Evolutionary conservation across 2,329 filamentous ascomycete species (phyloP).

Genomic region (Nigrospora oryzae): DNA sequence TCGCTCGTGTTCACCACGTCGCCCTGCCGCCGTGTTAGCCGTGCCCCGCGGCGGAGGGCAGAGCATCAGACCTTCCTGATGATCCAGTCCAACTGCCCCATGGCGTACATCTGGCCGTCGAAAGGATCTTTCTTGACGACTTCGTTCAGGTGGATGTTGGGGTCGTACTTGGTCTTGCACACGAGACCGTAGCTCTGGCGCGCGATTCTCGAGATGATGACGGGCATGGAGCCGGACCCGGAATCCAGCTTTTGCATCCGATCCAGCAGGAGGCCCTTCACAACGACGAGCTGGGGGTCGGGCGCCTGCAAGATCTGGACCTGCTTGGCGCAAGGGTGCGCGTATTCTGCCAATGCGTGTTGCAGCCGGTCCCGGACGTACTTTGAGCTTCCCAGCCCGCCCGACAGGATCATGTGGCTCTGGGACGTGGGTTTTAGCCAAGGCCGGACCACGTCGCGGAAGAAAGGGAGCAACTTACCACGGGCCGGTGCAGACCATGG

Average conservation of each 20-base stretch:
- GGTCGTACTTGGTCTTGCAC: constrained; percentile 26
- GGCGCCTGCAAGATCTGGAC: constrained; percentile 32
- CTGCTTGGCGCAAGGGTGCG: constrained; percentile 25
- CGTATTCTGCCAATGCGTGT: constrained; percentile 20
- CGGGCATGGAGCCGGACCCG: constrained; percentile 25
- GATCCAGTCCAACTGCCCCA: constrained; percentile 33
- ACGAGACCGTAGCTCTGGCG: constrained; percentile 34
- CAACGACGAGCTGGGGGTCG: constrained; percentile 46
- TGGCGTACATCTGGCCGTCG: constrained; percentile 26
- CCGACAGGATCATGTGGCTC: constrained; percentile 34
- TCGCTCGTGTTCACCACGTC: constrained; percentile 27
- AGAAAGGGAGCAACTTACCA: constrained; percentile 16
- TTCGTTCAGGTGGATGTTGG: constrained; percentile 24
- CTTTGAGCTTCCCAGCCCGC: constrained; percentile 34
- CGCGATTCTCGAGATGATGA: constrained; percentile 32
- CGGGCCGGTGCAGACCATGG: constrained; percentile 20
- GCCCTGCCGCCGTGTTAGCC: constrained; percentile 18
- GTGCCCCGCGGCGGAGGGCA: neutral
- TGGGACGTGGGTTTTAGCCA: constrained; percentile 5
- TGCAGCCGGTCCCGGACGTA: constrained; percentile 35
- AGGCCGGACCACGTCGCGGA: too few relatives aligned
- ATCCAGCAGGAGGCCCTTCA: constrained; percentile 42
- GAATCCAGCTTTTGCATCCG: constrained; percentile 37
- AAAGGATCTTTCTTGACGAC: constrained; percentile 23
- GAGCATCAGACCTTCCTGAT: constrained; percentile 23